phyloP scores from a whole-genome alignment of 2,329 filamentous ascomycete genomes.

The Diaporthe sp. region DNA sequence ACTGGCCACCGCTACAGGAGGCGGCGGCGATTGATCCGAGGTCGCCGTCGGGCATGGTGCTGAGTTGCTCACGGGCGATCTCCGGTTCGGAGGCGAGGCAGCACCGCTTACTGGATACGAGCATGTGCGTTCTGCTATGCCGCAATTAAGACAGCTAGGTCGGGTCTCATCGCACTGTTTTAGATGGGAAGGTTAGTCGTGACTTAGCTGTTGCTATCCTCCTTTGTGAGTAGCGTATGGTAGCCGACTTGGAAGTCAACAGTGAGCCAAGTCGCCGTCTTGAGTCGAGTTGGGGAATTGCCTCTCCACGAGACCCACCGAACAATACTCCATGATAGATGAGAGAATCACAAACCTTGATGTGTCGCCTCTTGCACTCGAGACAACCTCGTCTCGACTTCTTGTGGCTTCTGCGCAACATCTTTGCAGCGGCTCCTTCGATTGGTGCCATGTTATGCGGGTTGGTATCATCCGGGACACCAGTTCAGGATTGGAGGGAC shows the following conservation, averaged over 20 bases:
- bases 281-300: background rate
- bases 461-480: background rate
- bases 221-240: background rate
- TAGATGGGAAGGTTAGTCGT: constrained; percentile 30
- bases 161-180: constrained; percentile 49
- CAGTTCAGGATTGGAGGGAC: background rate
- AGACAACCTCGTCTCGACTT: constrained; percentile 49
- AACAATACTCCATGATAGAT: background rate
- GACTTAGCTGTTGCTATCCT: background rate
- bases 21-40: background rate
- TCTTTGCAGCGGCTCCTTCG: constrained; percentile 41
- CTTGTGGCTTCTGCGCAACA: constrained; percentile 43
- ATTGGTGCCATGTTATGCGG: constrained; percentile 15
- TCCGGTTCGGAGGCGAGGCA: constrained; percentile 15
- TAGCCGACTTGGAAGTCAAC: too few relatives aligned
- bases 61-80: constrained; percentile 7
- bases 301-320: background rate
- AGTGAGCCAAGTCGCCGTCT: background rate
- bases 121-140: constrained; percentile 46
- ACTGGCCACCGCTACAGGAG: background rate
- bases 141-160: constrained; percentile 48
- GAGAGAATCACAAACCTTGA: constrained; percentile 43
- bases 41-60: constrained; percentile 3
- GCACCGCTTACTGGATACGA: constrained; percentile 41
- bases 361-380: constrained; percentile 49